A percentile compares a stretch with the other conserved stretches of the same genome.
These are phyloP conservation scores for Talaromyces funiculosus DNA, from an alignment of 2,329 filamentous ascomycete genomes.

Conservation along the genomic window DNA sequence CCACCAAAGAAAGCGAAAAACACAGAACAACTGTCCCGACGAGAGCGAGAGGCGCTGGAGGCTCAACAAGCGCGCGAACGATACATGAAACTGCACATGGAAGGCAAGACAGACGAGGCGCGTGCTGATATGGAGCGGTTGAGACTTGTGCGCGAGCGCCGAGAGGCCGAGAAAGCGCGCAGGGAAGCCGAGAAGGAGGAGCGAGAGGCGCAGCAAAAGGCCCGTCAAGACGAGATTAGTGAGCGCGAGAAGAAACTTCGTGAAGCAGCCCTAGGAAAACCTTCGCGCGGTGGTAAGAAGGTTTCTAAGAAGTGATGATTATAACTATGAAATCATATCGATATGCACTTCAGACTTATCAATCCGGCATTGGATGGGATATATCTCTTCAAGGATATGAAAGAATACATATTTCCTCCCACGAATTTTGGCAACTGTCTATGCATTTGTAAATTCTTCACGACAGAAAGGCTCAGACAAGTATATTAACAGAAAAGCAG, in stretches of 20 bases:
- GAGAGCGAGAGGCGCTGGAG: slow-evolving; percentile 73
- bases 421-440: not conserved
- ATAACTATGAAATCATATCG: not conserved
- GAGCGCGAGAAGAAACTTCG: slow-evolving; percentile 38
- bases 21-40: slow-evolving; percentile 55
- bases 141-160: slow-evolving; percentile 74
- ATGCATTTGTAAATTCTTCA: not conserved
- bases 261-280: slow-evolving; percentile 33
- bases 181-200: slow-evolving; percentile 69
- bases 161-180: slow-evolving; percentile 74
- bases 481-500: not conserved
- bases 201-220: slow-evolving; percentile 36
- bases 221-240: slow-evolving; percentile 29
- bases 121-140: slow-evolving; percentile 82
- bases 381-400: not conserved
- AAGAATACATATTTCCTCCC: not conserved
- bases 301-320: slow-evolving; percentile 25
- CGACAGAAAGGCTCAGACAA: not conserved
- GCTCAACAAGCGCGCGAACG: slow-evolving; percentile 82
- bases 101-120: slow-evolving; percentile 95
- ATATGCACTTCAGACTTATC: not conserved
- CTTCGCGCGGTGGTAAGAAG: slow-evolving; percentile 22
- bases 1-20: not conserved
- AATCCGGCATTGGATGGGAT: not conserved
- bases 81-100: slow-evolving; percentile 85